phyloP scores from a whole-genome alignment of 75 land plant species.

The Selaginella tamariscina region DNA sequence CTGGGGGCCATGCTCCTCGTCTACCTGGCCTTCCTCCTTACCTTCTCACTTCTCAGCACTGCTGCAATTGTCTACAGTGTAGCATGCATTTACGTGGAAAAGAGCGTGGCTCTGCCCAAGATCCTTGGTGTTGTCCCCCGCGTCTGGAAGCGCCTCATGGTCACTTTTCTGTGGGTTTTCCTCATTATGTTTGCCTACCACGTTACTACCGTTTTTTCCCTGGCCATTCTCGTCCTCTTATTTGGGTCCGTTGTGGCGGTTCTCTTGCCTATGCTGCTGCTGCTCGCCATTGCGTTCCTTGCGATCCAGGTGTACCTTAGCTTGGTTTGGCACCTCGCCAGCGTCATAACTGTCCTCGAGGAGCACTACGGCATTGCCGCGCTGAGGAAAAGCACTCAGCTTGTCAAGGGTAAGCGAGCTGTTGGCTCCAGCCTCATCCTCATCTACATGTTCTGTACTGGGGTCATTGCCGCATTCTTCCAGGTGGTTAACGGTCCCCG shows the following conservation, averaged over 20 bases:
- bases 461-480: constrained; percentile 3
- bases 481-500: constrained; percentile 17
- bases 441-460: constrained; percentile 21
- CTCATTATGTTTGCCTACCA: constrained; percentile 53
- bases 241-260: constrained; percentile 6
- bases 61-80: constrained; percentile 87
- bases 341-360: constrained; percentile 81
- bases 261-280: constrained; percentile 13
- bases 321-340: constrained; percentile 80
- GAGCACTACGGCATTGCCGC: constrained; percentile 60
- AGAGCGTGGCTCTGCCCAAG: constrained; percentile 43
- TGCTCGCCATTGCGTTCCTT: constrained; percentile 6
- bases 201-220: constrained; percentile 14
- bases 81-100: constrained; percentile 81
- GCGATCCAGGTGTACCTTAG: constrained; percentile 34
- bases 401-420: constrained; percentile 48
- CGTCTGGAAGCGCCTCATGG: constrained; percentile 63
- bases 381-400: constrained; percentile 48
- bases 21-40: constrained; percentile 67
- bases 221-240: constrained; percentile 23
- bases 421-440: constrained; percentile 41
- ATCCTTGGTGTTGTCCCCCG: constrained; percentile 57
- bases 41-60: constrained; percentile 89
- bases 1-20: constrained; percentile 35
- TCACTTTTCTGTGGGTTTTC: constrained; percentile 67